Evolutionary conservation across 75 land plant genomes (phyloP).

Genomic region (Selaginella moellendorffii): DNA sequence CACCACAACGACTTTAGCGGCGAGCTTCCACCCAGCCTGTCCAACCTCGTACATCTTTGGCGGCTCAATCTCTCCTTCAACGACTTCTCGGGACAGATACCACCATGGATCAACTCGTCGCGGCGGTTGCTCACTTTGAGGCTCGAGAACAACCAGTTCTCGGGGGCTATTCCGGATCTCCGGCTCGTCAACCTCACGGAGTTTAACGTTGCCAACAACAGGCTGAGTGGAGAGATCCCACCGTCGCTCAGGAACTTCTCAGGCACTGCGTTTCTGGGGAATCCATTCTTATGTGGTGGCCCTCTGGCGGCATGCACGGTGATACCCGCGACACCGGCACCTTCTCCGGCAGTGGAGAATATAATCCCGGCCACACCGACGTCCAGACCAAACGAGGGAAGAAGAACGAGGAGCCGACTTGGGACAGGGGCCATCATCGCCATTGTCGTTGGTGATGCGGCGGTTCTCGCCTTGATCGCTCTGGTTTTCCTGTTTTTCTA

Average conservation of each 20-base stretch:
- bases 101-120: conserved; percentile 15
- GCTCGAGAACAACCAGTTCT: conserved; percentile 35
- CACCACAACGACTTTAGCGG: conserved; percentile 44
- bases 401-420: conserved; percentile 22
- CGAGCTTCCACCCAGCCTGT: conserved; percentile 32
- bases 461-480: conserved; percentile 26
- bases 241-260: conserved; percentile 16
- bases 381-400: neutral
- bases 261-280: conserved; percentile 27
- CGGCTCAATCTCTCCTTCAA: conserved; percentile 32
- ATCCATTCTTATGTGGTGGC: conserved; percentile 44
- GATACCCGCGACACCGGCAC: neutral
- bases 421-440: conserved; percentile 53
- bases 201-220: conserved; percentile 27
- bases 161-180: conserved; percentile 37
- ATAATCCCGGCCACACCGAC: neutral
- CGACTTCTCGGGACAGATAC: conserved; percentile 38
- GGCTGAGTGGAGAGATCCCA: conserved; percentile 43
- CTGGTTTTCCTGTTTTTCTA: conserved; percentile 34
- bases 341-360: neutral
- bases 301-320: conserved; percentile 17
- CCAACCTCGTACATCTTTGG: conserved; percentile 23
- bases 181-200: conserved; percentile 24
- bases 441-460: conserved; percentile 52
- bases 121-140: conserved; percentile 17